Conservation (phyloP, 768 basidiomycete genomes). For the Chalciporus sphaerocephalus region DNA sequence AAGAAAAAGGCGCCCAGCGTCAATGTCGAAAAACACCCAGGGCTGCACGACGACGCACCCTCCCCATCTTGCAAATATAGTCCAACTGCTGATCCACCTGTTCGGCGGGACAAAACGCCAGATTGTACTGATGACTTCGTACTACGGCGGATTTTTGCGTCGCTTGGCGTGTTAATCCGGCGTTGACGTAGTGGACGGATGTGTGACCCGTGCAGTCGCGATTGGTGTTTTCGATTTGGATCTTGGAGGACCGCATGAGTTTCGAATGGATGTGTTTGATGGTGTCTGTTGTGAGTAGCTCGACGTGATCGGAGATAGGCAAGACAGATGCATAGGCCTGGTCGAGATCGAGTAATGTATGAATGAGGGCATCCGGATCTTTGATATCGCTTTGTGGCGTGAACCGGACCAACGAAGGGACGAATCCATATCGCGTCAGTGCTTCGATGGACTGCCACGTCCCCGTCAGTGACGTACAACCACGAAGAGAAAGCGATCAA, state of each 20-base stretch:
- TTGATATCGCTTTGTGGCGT: slow-evolving; percentile 21
- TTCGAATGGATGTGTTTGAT: slow-evolving; percentile 29
- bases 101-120: slow-evolving; percentile 30
- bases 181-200: slow-evolving; percentile 28
- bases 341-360: slow-evolving; percentile 22
- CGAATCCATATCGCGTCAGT: slow-evolving; percentile 25
- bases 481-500: background rate
- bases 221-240: slow-evolving; percentile 18
- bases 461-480: background rate
- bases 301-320: slow-evolving; percentile 21
- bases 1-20: no score
- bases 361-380: slow-evolving; percentile 21
- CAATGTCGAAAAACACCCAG: no score
- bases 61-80: slow-evolving; percentile 34
- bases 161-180: slow-evolving; percentile 26
- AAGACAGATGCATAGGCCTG: slow-evolving; percentile 27
- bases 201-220: slow-evolving; percentile 1
- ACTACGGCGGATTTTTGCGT: slow-evolving; percentile 30
- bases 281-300: slow-evolving; percentile 25
- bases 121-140: slow-evolving; percentile 32
- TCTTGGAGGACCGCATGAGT: slow-evolving; percentile 31
- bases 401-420: slow-evolving; percentile 22
- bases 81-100: slow-evolving; percentile 31
- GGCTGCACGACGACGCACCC: no score
- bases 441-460: slow-evolving; percentile 30